These are phyloP conservation scores for Picochlorum sp. DNA, from an alignment of 139 green algal species.

Conservation along the genomic window DNA sequence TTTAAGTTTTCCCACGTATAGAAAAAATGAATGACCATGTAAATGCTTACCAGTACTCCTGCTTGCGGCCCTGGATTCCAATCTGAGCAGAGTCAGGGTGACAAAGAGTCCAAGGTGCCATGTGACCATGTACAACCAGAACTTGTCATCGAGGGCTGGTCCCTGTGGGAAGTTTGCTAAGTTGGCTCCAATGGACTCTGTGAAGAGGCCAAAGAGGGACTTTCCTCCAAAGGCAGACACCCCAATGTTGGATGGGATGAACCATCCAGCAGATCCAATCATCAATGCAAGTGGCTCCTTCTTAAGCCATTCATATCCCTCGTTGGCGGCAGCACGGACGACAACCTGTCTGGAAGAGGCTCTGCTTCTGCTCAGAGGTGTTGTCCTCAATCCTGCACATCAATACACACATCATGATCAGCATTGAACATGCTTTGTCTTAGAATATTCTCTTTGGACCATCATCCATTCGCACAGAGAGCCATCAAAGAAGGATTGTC, in stretches of 20 bases:
- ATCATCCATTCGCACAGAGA: too few relatives aligned
- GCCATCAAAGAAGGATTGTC: too few relatives aligned
- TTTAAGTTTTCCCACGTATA: neutral
- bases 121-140: constrained; percentile 39
- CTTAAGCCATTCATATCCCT: constrained; percentile 38
- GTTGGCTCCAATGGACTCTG: constrained; percentile 49
- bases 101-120: constrained; percentile 66
- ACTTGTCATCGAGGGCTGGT: constrained; percentile 42
- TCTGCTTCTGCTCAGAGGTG: too few relatives aligned
- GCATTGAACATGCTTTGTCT: too few relatives aligned
- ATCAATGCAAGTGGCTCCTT: constrained; percentile 29
- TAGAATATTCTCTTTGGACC: too few relatives aligned
- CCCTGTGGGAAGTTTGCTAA: constrained; percentile 73
- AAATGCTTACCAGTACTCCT: constrained; percentile 12
- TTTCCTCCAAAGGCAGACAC: constrained; percentile 52
- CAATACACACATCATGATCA: too few relatives aligned
- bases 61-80: constrained; percentile 39
- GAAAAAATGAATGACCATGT: neutral
- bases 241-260: constrained; percentile 55
- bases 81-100: constrained; percentile 54
- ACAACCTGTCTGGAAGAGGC: neutral
- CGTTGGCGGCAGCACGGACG: constrained; percentile 46
- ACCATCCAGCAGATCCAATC: constrained; percentile 42
- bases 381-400: too few relatives aligned
- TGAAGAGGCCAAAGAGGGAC: constrained; percentile 70